Conservation (phyloP, 495 filamentous ascomycete genomes). For the Mytilinidion resinicola region DNA sequence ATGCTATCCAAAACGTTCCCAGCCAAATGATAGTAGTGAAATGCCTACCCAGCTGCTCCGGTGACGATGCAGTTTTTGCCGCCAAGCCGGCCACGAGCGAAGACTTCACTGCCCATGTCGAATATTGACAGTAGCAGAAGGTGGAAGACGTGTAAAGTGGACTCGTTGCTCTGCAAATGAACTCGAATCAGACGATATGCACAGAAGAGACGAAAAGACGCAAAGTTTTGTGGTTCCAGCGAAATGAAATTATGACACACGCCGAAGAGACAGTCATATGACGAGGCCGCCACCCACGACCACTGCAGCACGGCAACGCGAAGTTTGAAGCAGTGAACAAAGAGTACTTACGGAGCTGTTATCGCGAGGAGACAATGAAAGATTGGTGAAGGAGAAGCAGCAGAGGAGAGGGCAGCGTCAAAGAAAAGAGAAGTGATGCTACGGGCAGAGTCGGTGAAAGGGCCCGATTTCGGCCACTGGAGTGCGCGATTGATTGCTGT, state of each 20-base stretch:
- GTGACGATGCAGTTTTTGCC: slow-evolving; percentile 95
- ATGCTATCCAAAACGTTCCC: too few relatives aligned
- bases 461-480: slow-evolving; percentile 21
- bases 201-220: neutral
- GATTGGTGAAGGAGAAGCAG: neutral
- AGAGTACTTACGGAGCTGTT: neutral
- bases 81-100: slow-evolving; percentile 51
- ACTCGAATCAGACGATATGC: too few relatives aligned
- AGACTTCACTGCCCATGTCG: slow-evolving; percentile 26
- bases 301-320: neutral
- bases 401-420: neutral
- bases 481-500: slow-evolving; percentile 6
- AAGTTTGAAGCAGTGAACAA: neutral
- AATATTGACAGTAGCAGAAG: slow-evolving; percentile 9
- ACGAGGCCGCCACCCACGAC: neutral
- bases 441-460: slow-evolving; percentile 21
- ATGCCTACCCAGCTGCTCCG: slow-evolving; percentile 77
- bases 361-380: neutral
- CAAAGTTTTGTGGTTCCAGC: neutral
- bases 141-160: neutral
- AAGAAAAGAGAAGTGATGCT: neutral
- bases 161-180: too few relatives aligned
- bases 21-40: neutral
- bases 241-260: neutral
- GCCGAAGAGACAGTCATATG: neutral